A percentile compares a stretch with the other conserved stretches of the same genome.
phyloP scores from a whole-genome alignment of 148 eudicot genomes.

The Drosera capensis region DNA sequence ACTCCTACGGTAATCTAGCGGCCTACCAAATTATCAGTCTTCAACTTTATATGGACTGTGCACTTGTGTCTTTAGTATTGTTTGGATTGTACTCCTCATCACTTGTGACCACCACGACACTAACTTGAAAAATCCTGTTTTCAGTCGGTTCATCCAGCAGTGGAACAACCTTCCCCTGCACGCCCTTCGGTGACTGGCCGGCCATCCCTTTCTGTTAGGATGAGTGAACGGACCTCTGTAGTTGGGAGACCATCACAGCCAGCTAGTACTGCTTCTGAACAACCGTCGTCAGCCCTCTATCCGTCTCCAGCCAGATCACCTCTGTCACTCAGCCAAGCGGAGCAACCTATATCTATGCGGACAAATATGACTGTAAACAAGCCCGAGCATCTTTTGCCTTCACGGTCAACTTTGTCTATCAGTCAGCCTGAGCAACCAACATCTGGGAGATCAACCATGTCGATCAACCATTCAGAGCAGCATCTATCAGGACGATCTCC shows the following conservation, averaged over 20 bases:
- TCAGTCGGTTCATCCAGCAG: slow-evolving; percentile 40
- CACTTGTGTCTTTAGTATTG: neutral
- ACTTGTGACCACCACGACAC: neutral
- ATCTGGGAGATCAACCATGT: slow-evolving; percentile 9
- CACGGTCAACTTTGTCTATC: too few relatives aligned
- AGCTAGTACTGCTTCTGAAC: slow-evolving; percentile 5
- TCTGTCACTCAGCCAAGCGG: too few relatives aligned
- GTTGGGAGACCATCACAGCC: slow-evolving; percentile 12
- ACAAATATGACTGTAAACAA: too few relatives aligned
- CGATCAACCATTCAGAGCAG: slow-evolving; percentile 16
- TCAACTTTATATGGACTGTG: neutral
- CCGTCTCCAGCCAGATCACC: too few relatives aligned
- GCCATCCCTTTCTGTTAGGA: slow-evolving; percentile 19
- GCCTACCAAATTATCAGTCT: neutral
- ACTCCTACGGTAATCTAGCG: slow-evolving; percentile 44
- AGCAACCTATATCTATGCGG: too few relatives aligned
- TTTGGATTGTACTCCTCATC: neutral
- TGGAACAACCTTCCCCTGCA: slow-evolving; percentile 26
- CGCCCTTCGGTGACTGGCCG: slow-evolving; percentile 22
- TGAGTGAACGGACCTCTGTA: slow-evolving; percentile 24
- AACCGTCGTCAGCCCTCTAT: too few relatives aligned
- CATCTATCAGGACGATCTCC: slow-evolving; percentile 31
- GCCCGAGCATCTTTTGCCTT: too few relatives aligned
- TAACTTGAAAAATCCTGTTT: slow-evolving; percentile 3
- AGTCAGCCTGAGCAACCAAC: slow-evolving; percentile 6